Base-by-base conservation (phyloP, 805 yeast genomes). In the Yarrowia keelungensis region DNA sequence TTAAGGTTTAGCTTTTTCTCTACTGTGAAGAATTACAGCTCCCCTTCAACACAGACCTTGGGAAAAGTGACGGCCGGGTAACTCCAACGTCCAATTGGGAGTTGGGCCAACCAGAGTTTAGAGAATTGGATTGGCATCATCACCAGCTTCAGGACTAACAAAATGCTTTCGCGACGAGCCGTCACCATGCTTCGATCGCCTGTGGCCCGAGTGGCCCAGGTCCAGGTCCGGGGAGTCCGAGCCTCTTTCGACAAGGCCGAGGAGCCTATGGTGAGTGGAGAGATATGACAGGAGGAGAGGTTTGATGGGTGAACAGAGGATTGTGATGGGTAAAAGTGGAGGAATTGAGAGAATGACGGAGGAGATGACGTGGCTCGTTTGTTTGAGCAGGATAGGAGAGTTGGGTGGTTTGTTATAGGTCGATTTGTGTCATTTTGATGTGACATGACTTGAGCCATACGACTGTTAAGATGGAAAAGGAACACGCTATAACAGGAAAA, bases 81-180 rank as follows among this genome's bases (percentile, higher is more conserved):
- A 59, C 65, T 26, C 32, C 7, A 19, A 5, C 3, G 32, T 26
- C 32, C 32, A 26, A 4, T 41, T 42, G 14, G 26, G 46, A n/a
- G n/a, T n/a, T 45, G 65, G 65, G 65, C 67, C 67, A 62, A 62
- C 67, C 67, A 62, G 67, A 62, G 67, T 62, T 62, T 62, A 59
- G 67, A 47, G 56, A 62, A 62, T 62, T 62, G 67, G 67, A 47
- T 62, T 47, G 67, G 54, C 56, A 47, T 47, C 54, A 47, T 41
- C 67, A 62, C 56, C 53, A 59, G 47, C 67, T 49, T 38, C 67
- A 47, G 47, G 22, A 47, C 54, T 59, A 62, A 62, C 54, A 62
- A 62, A 62, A 62, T 62, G 67, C 67, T 62, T 47, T 62, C 67
- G 54, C 67, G 67, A 62, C 54, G 67, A 49, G 67, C 56, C 56